phyloP scores from a whole-genome alignment of 2,329 filamentous ascomycete genomes.

The Penicillium digitatum region DNA sequence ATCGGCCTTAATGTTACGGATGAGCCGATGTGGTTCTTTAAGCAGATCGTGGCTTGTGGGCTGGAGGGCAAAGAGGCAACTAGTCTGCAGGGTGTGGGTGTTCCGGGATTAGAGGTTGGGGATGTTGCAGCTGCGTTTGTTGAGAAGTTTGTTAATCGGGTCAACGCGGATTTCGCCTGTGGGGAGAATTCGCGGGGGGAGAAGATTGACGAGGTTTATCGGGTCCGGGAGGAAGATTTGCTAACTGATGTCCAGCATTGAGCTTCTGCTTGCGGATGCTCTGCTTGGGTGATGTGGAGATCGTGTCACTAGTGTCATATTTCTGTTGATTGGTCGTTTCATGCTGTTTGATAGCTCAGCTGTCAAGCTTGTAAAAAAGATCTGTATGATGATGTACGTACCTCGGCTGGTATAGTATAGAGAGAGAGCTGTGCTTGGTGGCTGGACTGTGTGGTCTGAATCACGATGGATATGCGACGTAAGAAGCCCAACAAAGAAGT shows the following conservation, averaged over 20 bases:
- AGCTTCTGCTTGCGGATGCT: background rate
- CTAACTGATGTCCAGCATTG: background rate
- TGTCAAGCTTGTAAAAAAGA: background rate
- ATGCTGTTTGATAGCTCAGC: background rate
- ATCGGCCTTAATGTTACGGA: conserved; percentile 60
- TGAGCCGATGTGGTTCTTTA: conserved; percentile 61
- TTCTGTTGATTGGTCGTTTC: background rate
- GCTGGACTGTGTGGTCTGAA: background rate
- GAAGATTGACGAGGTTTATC: conserved; percentile 41
- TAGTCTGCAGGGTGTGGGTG: conserved; percentile 59
- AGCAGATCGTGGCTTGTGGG: conserved; percentile 85
- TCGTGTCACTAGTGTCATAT: background rate
- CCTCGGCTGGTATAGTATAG: background rate
- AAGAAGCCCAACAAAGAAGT: background rate
- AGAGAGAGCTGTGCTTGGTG: background rate
- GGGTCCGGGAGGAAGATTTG: conserved; percentile 33
- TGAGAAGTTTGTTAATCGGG: conserved; percentile 35
- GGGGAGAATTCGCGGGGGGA: conserved; percentile 29
- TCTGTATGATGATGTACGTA: background rate
- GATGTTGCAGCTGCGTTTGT: conserved; percentile 39
- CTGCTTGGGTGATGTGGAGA: background rate
- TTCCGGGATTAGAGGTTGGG: conserved; percentile 33
- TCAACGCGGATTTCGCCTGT: conserved; percentile 38
- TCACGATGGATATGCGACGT: background rate
- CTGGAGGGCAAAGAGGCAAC: conserved; percentile 74